phyloP scores from a whole-genome alignment of 2,329 filamentous ascomycete species.

The Aspergillus brunneoviolaceus region DNA sequence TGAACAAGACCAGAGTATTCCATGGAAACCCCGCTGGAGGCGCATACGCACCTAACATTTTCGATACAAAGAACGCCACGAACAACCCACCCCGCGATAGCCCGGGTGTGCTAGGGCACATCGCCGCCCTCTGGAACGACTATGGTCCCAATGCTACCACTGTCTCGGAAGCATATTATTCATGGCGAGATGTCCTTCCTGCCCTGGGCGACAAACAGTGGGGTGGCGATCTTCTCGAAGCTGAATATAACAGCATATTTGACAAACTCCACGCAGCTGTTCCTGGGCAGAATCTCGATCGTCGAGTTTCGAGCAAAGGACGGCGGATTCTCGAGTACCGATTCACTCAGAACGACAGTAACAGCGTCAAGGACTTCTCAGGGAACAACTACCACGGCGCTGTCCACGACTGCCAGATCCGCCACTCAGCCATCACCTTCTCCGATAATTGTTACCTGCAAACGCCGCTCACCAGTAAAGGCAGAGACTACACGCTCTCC shows the following conservation, averaged over 20 bases:
- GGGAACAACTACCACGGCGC: conserved; percentile 1
- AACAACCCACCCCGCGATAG: conserved; percentile 48
- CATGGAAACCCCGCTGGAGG: conserved; percentile 43
- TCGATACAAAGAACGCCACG: conserved; percentile 47
- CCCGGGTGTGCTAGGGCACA: conserved; percentile 46
- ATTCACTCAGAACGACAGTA: background rate
- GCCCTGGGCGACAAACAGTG: conserved; percentile 56
- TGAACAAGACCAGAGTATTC: conserved; percentile 47
- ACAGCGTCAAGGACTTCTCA: background rate
- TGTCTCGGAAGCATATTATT: conserved; percentile 52
- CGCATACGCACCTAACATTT: conserved; percentile 49
- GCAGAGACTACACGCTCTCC: conserved; percentile 55
- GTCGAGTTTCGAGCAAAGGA: background rate
- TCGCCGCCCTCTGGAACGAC: conserved; percentile 55
- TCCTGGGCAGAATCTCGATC: conserved; percentile 46
- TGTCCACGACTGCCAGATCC: background rate
- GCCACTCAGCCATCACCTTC: conserved; percentile 33
- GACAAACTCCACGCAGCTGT: conserved; percentile 39
- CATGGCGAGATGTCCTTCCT: conserved; percentile 46
- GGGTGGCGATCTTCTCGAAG: conserved; percentile 48
- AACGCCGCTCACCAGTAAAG: conserved; percentile 54
- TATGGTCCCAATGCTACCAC: conserved; percentile 51
- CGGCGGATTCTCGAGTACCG: conserved; percentile 1
- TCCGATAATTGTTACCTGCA: conserved; percentile 42
- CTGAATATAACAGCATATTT: conserved; percentile 45